Evolutionary conservation across 257 asterid species (phyloP).

Genomic region (Lavandula angustifolia): DNA sequence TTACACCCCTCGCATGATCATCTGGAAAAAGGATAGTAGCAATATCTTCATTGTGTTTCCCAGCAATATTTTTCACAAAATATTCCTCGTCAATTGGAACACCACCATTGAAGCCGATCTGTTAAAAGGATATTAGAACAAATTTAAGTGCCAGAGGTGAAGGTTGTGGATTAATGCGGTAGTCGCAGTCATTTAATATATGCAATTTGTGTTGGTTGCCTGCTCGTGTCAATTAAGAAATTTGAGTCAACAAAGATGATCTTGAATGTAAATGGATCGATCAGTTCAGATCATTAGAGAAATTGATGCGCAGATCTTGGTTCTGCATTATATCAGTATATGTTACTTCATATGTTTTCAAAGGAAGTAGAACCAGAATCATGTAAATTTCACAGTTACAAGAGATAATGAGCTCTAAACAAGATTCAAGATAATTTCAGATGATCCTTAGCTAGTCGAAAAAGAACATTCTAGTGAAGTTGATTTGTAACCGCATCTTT

Average conservation of each 20-base stretch:
- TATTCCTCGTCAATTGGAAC: constrained; percentile 75
- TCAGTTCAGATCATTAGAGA: not conserved
- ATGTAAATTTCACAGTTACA: not conserved
- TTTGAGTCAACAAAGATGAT: not conserved
- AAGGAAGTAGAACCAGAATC: not conserved
- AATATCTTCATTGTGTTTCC: constrained; percentile 82
- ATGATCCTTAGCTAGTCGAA: not conserved
- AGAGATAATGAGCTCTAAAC: not conserved
- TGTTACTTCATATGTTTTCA: not conserved
- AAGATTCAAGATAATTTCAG: not conserved
- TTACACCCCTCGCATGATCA: constrained; percentile 70
- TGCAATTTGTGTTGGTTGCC: constrained; percentile 16
- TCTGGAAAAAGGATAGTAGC: constrained; percentile 76
- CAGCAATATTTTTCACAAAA: constrained; percentile 65
- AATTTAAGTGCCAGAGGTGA: constrained; percentile 7
- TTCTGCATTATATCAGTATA: not conserved
- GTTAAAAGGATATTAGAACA: constrained; percentile 28
- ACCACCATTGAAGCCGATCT: constrained; percentile 90
- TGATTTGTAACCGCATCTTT: not conserved
- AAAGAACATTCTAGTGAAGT: not conserved
- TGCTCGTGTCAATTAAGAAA: not conserved
- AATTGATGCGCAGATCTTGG: not conserved
- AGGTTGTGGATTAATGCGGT: not conserved
- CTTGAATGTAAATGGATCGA: not conserved
- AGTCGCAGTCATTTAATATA: not conserved